Base-by-base conservation (phyloP, 2,329 filamentous ascomycete species). In the Paecilomyces formosus region DNA sequence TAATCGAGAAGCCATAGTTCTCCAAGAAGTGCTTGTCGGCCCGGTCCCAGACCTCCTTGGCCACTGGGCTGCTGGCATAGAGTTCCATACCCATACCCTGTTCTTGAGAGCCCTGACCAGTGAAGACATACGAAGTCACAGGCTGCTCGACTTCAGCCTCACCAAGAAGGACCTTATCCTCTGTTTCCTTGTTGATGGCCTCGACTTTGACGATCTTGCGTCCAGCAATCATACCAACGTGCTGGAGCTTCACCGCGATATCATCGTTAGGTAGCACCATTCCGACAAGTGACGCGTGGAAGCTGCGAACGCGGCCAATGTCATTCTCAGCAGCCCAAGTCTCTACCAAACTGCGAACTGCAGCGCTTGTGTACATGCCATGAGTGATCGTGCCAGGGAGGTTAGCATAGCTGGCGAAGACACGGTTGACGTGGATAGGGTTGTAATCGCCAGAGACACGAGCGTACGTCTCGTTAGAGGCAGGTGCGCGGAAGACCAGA, bases 1-100 rank as follows among this genome's bases (percentile, higher is more conserved):
- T 96, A 70, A 99, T 99, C 5, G 92, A 92, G 71, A 99, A 96
- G 68, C 92, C 94, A 79, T 99, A 99, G 74, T 96, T 97, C 78
- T 97, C 93, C 79, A 97, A 87, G 74, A 99, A 93, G 74, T 99
- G 96, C 77, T 90, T 95, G 78, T 99, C 94, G 55, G 94, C 95
- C 61, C 92, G 87, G 74, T 97, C 94, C 94, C 94, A 99, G 55
- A 99, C 94, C 68, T 96, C 93, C 79, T 92, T 92, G 62, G 94
- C 95, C 21, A 99, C 94, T 39, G 88, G 81, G 73, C 94, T 97
- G 82, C 88, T 96, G 69, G 83, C 88, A 74, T 99, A 99, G 55
- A 99, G 83, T 70, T 97, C 94, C 94, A 99, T 99, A 77, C 94
- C 94, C 94, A 99, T 99, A 62, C 94, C 94, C 76, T 99, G 94